Evolutionary conservation across 768 basidiomycete genomes (phyloP), one percentile per base, ranked within the genome.

Genomic region (Dendrothele bispora): DNA sequence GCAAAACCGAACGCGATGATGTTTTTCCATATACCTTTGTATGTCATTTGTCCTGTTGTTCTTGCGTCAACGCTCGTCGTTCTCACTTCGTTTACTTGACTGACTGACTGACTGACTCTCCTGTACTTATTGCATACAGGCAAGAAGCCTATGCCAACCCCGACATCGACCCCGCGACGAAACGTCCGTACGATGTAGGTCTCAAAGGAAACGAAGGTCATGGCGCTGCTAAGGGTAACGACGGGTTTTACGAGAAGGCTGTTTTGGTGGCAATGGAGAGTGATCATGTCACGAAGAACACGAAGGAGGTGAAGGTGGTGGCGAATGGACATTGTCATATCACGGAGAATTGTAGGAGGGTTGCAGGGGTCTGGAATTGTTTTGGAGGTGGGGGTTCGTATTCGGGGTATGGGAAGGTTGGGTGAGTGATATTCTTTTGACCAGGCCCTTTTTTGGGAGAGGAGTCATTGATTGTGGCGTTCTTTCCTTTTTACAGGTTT

Each of bases 1-100:
- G 91, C 89, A 4, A 98, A 97, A 65, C 95, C 95, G 1, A 98
- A 98, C 58, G 95, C 92, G 0, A 65, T 98, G 55, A 90, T 92
- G 88, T 97, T 95, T 70, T 98, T 97, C 83, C 95, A 98, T 56
- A 98, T 99, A 39, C 95, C 95, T 43, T 61, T 98, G 86, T 91
- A 61, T 18, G 85, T 72, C 3, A 24, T 7, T 40, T 15, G 25
- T n/a, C 8, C n/a, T 14, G 41, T 18, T 39, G 21, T 25, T 6
- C 43, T 1, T 22, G 10, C 24, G 26, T 52, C 24, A 7, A 29
- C 45, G 11, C 24, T 22, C 25, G 20, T 28, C 12, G 30, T 39
- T 50, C 48, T 40, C 37, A 28, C 46, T 35, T 21, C 30, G 6
- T 26, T 10, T 32, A 17, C n/a, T 10, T 10, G 17, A 32, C 30